Base-by-base conservation (phyloP, 306 rosid genomes). In the Medicago lupulina region DNA sequence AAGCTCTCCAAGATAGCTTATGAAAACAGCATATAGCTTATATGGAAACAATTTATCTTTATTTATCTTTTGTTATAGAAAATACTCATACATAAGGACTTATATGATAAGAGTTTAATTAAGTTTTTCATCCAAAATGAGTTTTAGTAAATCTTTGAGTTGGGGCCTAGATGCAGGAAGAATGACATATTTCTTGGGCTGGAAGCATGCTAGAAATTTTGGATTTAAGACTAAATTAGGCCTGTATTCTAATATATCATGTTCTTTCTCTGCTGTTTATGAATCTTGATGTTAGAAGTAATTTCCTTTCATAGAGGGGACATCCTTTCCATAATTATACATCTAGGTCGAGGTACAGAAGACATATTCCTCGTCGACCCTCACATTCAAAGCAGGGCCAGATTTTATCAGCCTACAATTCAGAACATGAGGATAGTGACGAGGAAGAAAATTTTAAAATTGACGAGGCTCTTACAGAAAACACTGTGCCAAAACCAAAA, bases 241-340 rank as follows among this genome's bases (percentile, higher is more conserved):
- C 21, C 46, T 21, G 13, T 53, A 16, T 53, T 17, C 51, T 46
- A 68, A 10, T 63, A 71, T n/a, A n/a, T n/a, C n/a, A n/a, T n/a
- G n/a, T n/a, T n/a, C n/a, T n/a, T n/a, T n/a, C n/a, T n/a, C n/a
- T n/a, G n/a, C n/a, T n/a, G n/a, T n/a, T 82, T 73, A 8, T 43
- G 17, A 70, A 70, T 50, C 13, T 3, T 73, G 63, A 61, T 73
- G 19, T 40, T 47, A 64, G 60, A 71, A 69, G 75, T 60, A 17
- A 31, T 73, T 83, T 2, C 39, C 62, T 68, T 81, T 53, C 69
- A 76, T 76, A 95, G 98, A 97, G 97, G 54, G 89, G 83, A 41
- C 91, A 90, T 80, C 96, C 96, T 84, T 92, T 95, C 82, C 98
- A 95, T 85, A 95, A 95, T 75, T 95, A 95, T 79, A 95, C 97